phyloP scores from a whole-genome alignment of 495 filamentous ascomycete species.

The Lentithecium fluviatile region DNA sequence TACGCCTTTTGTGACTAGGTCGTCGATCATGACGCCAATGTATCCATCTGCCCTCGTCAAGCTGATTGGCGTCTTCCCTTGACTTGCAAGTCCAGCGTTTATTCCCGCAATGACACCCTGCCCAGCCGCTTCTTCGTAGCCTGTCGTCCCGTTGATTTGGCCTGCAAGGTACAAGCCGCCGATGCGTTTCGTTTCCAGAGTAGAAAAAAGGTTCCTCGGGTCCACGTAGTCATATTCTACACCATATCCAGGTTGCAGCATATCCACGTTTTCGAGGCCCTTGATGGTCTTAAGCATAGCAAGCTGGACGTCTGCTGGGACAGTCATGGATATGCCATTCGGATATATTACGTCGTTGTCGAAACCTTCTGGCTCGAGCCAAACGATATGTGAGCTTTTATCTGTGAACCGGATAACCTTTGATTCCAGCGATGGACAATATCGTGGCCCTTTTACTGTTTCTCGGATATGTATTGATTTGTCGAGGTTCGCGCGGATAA shows the following conservation, averaged over 20 bases:
- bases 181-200: constrained; percentile 92
- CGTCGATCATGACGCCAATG: constrained; percentile 98
- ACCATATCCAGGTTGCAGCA: constrained; percentile 96
- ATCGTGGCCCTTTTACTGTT: constrained; percentile 88
- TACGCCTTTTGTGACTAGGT: constrained; percentile 95
- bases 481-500: constrained; percentile 82
- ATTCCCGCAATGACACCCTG: constrained; percentile 92
- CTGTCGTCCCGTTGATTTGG: constrained; percentile 97
- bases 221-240: constrained; percentile 99
- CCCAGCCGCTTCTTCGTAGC: constrained; percentile 94
- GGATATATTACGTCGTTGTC: constrained; percentile 90
- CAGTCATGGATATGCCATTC: constrained; percentile 95
- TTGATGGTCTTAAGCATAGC: constrained; percentile 77
- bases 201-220: constrained; percentile 78
- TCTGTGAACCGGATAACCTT: constrained; percentile 87
- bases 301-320: constrained; percentile 82
- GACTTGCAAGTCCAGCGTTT: constrained; percentile 82
- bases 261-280: constrained; percentile 83
- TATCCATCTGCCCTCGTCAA: constrained; percentile 87
- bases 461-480: constrained; percentile 96
- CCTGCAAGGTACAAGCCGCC: constrained; percentile 87
- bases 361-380: constrained; percentile 97
- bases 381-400: constrained; percentile 79
- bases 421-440: constrained; percentile 92
- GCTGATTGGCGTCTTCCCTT: constrained; percentile 59